Evolutionary conservation across 768 basidiomycete genomes (phyloP), one percentile per base, ranked within the genome.

Genomic region (Leccinum broughii): DNA sequence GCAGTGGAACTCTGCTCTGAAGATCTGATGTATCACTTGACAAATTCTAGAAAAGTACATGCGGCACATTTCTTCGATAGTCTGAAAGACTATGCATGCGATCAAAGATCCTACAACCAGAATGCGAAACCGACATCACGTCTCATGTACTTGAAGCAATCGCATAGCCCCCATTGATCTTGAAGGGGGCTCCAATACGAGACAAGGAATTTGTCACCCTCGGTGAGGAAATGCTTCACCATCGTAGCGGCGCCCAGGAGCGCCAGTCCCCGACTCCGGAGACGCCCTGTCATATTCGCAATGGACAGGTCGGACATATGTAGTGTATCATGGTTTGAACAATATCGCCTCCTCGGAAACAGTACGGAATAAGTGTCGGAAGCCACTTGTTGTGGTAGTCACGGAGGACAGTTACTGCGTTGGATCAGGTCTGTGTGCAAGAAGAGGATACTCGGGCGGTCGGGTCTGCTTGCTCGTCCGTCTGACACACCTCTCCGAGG

Each of bases 211-310:
- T 97, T 93, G 73, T 99, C 97, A 4, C 93, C 94, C 69, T 98
- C 97, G 0, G 96, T 98, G 28, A 99, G 78, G 63, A 98, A 83
- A 72, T 98, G 97, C 72, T 99, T 99, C 63, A 98, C 80, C 3
- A 97, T 24, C 22, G 22, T 24, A 24, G 22, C 22, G 22, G 22
- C 22, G 22, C 22, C 22, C 22, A 24, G 22, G 22, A 24, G 22
- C 22, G 22, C 22, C 22, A 24, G 22, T 24, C 22, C 22, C 22
- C 22, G 22, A 24, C 22, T 24, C 22, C 22, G 22, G 22, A 24
- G 22, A 24, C 22, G 22, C 22, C 22, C 22, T 24, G 22, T 24
- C 22, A 24, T 24, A 24, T 24, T 24, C 22, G 22, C 22, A 24
- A 24, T 24, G 22, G 22, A 24, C 22, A 24, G 22, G 22, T 24